Conservation (phyloP, 441 rosid species). For the Erodium chrysanthum region DNA sequence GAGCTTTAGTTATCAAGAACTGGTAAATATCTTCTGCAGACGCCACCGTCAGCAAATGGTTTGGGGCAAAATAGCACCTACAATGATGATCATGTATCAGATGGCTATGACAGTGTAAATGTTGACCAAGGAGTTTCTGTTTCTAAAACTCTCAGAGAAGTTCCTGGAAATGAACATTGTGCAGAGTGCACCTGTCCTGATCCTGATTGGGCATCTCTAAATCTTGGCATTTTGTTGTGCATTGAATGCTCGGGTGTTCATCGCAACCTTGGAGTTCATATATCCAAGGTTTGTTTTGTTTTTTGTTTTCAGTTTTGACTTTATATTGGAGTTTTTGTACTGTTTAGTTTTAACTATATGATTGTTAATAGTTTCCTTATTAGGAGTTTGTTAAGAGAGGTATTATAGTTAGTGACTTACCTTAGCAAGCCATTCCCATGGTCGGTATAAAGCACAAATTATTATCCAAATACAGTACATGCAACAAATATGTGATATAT, state of each 20-base stretch:
- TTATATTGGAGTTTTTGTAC: not conserved
- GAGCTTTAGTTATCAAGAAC: constrained; percentile 25
- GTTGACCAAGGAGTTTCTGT: constrained; percentile 34
- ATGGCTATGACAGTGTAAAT: constrained; percentile 20
- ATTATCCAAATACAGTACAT: not conserved
- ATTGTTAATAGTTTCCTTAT: not conserved
- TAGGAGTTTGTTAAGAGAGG: not conserved
- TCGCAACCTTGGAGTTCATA: constrained; percentile 89
- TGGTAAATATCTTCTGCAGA: constrained; percentile 32
- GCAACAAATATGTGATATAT: too few species aligned
- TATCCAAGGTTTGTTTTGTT: constrained; percentile 54
- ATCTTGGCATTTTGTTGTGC: constrained; percentile 79
- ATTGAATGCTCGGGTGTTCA: constrained; percentile 93
- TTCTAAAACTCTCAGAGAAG: constrained; percentile 42
- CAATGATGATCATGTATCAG: constrained; percentile 25
- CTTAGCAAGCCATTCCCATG: not conserved
- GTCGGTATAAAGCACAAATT: not conserved
- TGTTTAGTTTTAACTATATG: not conserved
- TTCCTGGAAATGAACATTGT: constrained; percentile 80
- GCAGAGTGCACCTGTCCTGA: constrained; percentile 75
- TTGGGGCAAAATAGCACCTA: constrained; percentile 24
- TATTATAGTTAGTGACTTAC: not conserved
- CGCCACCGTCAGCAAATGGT: constrained; percentile 21
- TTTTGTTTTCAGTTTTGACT: not conserved
- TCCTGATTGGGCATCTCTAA: constrained; percentile 94